A percentile compares a stretch with the other conserved stretches of the same genome.
Evolutionary conservation across 129 eudicot genomes (phyloP).

Genomic region (Dittrichia graveolens): DNA sequence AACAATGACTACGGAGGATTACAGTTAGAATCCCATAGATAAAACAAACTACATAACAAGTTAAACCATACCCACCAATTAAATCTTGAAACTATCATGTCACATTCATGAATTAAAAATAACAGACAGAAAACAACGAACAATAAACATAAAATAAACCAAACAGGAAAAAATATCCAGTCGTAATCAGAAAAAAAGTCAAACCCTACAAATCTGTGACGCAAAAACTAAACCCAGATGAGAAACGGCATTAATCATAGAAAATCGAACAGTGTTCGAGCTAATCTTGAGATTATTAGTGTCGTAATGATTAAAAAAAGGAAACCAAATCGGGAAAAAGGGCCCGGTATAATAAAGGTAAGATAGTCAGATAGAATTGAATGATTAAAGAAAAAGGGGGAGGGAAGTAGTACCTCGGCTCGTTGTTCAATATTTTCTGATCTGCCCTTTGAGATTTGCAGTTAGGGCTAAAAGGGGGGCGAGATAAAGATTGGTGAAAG

Average conservation of each 20-base stretch:
- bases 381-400: conserved; percentile 11
- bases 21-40: conserved; percentile 9
- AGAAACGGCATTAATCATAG: conserved; percentile 22
- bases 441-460: conserved; percentile 36
- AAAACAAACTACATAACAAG: not conserved
- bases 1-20: not conserved
- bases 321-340: conserved; percentile 5
- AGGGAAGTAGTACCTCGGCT: not conserved
- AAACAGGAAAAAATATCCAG: conserved; percentile 17
- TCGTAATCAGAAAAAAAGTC: conserved; percentile 24
- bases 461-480: conserved; percentile 24
- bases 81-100: not conserved
- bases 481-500: conserved; percentile 28
- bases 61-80: conserved; percentile 16
- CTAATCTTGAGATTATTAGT: conserved; percentile 12
- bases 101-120: conserved; percentile 17
- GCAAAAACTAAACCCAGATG: conserved; percentile 23
- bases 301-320: not conserved
- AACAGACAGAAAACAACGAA: not conserved
- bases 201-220: conserved; percentile 29
- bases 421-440: conserved; percentile 22
- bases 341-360: conserved; percentile 11
- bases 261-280: not conserved
- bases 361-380: conserved; percentile 1
- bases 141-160: not conserved